These are phyloP conservation scores for Hansfordia pulvinata DNA, from an alignment of 2,329 filamentous ascomycete genomes.

Conservation along the genomic window DNA sequence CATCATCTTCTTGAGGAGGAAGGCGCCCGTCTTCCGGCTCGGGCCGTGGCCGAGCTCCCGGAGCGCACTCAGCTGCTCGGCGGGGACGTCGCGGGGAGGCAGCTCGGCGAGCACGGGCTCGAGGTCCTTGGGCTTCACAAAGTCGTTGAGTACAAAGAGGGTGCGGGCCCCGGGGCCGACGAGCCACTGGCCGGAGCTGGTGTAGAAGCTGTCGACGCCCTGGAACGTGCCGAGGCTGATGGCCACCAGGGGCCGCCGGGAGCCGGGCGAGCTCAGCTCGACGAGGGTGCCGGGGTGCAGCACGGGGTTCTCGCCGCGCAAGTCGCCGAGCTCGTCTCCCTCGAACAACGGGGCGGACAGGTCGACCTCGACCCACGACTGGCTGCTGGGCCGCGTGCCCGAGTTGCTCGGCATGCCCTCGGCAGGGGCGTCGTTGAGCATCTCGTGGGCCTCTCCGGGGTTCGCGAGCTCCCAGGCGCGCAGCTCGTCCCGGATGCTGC, in stretches of 20 bases:
- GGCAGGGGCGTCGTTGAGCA: conserved; percentile 15
- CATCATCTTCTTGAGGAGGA: conserved; percentile 32
- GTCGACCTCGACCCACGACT: conserved; percentile 14
- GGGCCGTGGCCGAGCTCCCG: conserved; percentile 26
- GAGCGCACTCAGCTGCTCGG: conserved; percentile 18
- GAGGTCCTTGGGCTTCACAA: conserved; percentile 27
- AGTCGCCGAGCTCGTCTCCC: conserved; percentile 21
- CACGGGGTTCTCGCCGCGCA: conserved; percentile 16
- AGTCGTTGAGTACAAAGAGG: conserved; percentile 35
- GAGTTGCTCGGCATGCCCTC: conserved; percentile 17
- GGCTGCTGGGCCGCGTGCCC: conserved; percentile 20
- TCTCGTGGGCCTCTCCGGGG: conserved; percentile 7
- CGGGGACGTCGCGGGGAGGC: conserved; percentile 14
- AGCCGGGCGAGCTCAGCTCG: conserved; percentile 27
- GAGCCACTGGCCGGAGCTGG: conserved; percentile 35
- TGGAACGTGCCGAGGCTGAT: conserved; percentile 38
- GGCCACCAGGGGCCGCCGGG: conserved; percentile 32
- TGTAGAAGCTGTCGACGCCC: conserved; percentile 39
- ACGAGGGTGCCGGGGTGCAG: conserved; percentile 33
- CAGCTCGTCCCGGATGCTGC: conserved; percentile 25
- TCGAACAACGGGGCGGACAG: conserved; percentile 18
- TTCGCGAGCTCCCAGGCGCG: conserved; percentile 26
- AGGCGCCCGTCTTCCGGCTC: conserved; percentile 24
- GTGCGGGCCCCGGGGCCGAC: conserved; percentile 26
- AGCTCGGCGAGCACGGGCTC: conserved; percentile 23